These are phyloP conservation scores for Cordyceps pruinosa DNA, from an alignment of 2,329 filamentous ascomycete species.

Conservation along the genomic window DNA sequence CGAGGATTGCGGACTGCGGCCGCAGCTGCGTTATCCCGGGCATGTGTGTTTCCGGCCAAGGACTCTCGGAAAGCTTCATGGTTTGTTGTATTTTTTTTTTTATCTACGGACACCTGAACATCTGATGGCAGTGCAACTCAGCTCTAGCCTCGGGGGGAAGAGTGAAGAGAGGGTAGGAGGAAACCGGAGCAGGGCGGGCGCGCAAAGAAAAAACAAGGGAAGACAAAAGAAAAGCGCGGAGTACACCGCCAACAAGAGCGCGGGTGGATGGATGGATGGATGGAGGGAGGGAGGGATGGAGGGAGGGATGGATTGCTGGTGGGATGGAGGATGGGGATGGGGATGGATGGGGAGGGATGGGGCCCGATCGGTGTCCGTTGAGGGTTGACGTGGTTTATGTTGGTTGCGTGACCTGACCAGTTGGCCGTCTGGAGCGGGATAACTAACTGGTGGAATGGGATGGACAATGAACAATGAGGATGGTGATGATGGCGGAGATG, in stretches of 20 bases:
- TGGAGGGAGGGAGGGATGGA: neutral
- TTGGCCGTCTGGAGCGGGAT: neutral
- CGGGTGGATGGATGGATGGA: neutral
- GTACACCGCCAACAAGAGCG: neutral
- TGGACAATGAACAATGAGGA: neutral
- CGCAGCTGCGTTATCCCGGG: conserved; percentile 5
- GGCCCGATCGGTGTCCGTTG: conserved; percentile 2
- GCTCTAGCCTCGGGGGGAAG: neutral
- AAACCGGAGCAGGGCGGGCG: neutral
- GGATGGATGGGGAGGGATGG: neutral
- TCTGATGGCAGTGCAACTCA: neutral
- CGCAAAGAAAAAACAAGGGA: neutral
- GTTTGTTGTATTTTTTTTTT: too few relatives aligned
- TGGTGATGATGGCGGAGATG: neutral
- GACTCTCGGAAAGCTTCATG: neutral
- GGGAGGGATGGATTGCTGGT: neutral
- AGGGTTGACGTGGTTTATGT: neutral
- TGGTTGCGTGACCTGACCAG: conserved; percentile 2
- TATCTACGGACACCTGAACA: neutral
- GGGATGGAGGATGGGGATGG: too few relatives aligned
- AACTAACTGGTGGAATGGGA: neutral
- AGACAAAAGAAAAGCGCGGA: neutral
- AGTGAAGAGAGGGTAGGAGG: neutral
- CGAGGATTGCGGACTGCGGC: neutral
- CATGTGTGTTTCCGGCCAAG: neutral